These are phyloP conservation scores for Aspergillus affinis DNA, from an alignment of 495 filamentous ascomycete genomes.

Conservation along the genomic window DNA sequence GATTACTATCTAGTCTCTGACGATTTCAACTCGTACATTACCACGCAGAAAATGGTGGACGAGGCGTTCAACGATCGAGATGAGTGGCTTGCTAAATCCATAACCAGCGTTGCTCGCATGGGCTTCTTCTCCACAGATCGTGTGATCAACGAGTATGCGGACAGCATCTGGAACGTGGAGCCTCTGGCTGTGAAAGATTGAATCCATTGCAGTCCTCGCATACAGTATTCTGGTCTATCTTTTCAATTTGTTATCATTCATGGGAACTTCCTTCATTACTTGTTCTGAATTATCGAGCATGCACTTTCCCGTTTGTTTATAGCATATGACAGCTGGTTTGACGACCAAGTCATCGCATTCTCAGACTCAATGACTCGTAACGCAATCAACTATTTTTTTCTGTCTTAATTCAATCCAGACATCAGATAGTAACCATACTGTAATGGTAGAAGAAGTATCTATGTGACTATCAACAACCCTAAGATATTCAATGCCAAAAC, in stretches of 20 bases:
- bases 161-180: slow-evolving; percentile 95
- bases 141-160: slow-evolving; percentile 98
- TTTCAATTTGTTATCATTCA: not conserved
- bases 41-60: slow-evolving; percentile 87
- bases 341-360: not conserved
- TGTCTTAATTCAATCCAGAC: no score
- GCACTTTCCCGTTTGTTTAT: not conserved
- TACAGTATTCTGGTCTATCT: not conserved
- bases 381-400: no score
- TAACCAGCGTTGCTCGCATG: slow-evolving; percentile 86
- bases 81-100: slow-evolving; percentile 86
- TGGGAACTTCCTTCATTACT: not conserved
- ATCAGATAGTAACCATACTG: no score
- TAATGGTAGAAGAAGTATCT: not conserved
- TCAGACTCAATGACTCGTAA: no score
- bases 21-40: slow-evolving; percentile 90
- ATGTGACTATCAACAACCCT: not conserved
- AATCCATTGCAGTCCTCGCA: not conserved
- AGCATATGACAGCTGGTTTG: not conserved
- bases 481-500: not conserved
- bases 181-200: slow-evolving; percentile 52
- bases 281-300: not conserved
- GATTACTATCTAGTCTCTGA: slow-evolving; percentile 98
- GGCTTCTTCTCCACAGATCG: slow-evolving; percentile 95
- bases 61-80: slow-evolving; percentile 88